Conservation (phyloP, 257 asterid species). For the Leptodermis oblonga region DNA sequence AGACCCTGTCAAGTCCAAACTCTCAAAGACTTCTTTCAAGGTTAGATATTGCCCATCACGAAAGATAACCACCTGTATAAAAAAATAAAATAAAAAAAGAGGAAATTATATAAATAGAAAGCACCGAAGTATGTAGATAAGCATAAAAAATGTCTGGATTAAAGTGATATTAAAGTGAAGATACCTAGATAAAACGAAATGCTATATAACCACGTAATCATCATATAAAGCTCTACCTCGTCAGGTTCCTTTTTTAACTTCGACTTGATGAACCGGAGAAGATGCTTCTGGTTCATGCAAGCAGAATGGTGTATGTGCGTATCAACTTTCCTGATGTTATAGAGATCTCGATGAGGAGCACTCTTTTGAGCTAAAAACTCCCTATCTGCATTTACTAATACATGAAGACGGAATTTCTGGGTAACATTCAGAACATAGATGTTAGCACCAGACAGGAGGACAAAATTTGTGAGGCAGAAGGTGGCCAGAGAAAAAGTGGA, state of each 20-base stretch:
- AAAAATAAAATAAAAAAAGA: constrained; percentile 12
- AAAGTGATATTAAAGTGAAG: constrained; percentile 1
- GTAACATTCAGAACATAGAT: constrained; percentile 19
- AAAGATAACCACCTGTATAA: constrained; percentile 75
- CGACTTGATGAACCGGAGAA: constrained; percentile 83
- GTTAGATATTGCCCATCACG: constrained; percentile 93
- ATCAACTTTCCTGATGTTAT: constrained; percentile 89
- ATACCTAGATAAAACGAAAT: background rate
- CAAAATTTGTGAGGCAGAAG: constrained; percentile 8
- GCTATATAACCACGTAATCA: background rate
- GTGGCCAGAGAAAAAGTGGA: background rate
- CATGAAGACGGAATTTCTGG: constrained; percentile 87
- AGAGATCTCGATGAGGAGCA: constrained; percentile 95
- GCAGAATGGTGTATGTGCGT: constrained; percentile 96
- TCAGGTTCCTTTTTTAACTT: constrained; percentile 87
- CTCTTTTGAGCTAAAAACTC: constrained; percentile 92
- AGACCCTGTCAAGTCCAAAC: constrained; percentile 93
- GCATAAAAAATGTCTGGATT: background rate
- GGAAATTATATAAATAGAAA: constrained; percentile 18
- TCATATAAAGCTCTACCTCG: constrained; percentile 50
- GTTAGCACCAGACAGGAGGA: constrained; percentile 13
- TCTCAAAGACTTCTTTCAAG: constrained; percentile 90
- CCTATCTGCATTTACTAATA: constrained; percentile 73
- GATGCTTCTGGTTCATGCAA: constrained; percentile 97
- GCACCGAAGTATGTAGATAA: background rate